phyloP scores from a whole-genome alignment of 2,329 filamentous ascomycete species.

The Trichothecium sympodiale region DNA sequence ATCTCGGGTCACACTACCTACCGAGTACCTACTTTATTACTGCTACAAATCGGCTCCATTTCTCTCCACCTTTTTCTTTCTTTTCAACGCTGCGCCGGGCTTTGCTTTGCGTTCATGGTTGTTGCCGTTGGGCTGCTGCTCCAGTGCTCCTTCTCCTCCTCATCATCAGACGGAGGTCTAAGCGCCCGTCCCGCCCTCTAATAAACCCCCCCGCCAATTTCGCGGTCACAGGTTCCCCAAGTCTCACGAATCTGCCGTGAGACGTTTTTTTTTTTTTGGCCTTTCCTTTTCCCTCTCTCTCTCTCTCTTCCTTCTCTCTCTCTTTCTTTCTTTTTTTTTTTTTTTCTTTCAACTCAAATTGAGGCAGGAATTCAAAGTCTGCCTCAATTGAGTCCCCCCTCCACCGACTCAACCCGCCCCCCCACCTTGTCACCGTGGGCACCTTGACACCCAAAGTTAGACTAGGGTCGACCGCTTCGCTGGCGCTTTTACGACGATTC shows the following conservation, averaged over 20 bases:
- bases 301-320: constrained; percentile 5
- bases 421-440: constrained; percentile 1
- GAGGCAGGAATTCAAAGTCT: background rate
- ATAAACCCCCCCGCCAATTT: background rate
- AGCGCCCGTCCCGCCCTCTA: background rate
- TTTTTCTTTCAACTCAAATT: background rate
- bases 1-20: no score
- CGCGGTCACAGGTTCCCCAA: background rate
- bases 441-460: background rate
- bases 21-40: no score
- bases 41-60: no score
- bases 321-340: constrained; percentile 3
- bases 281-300: constrained; percentile 1
- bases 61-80: no score
- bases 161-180: no score
- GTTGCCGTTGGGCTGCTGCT: no score
- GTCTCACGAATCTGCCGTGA: background rate
- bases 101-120: no score
- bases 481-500: background rate
- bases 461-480: background rate
- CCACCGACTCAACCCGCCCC: constrained; percentile 2
- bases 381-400: background rate
- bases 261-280: background rate
- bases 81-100: no score
- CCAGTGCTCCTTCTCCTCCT: no score